Conservation (phyloP, 306 rosid species). For the Vachellia pachyceras region DNA sequence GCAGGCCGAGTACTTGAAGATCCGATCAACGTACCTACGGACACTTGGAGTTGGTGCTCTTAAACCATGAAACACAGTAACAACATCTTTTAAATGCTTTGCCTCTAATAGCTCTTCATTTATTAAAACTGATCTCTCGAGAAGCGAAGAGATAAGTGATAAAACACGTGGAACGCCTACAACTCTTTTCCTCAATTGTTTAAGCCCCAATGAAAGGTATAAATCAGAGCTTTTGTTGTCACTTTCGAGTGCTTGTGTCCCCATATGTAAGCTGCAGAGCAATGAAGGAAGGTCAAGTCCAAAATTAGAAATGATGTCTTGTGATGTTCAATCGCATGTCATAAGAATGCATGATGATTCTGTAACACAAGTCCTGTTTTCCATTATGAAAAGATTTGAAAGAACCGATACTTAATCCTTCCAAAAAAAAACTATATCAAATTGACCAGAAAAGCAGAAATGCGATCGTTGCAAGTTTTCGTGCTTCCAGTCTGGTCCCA, state of each 20-base stretch:
- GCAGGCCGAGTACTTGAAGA: conserved; percentile 89
- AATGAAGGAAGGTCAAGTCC: conserved; percentile 16
- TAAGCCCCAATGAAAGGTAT: conserved; percentile 73
- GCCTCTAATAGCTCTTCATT: conserved; percentile 64
- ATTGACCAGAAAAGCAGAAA: neutral
- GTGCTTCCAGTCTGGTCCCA: conserved; percentile 3
- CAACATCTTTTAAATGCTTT: conserved; percentile 53
- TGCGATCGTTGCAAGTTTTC: neutral
- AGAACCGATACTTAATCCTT: conserved; percentile 12
- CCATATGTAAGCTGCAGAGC: conserved; percentile 79
- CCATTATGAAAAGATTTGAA: conserved; percentile 15
- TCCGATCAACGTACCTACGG: conserved; percentile 72
- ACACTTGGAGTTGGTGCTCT: conserved; percentile 80
- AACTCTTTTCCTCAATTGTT: conserved; percentile 57
- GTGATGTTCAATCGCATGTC: neutral
- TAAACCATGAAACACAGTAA: conserved; percentile 84
- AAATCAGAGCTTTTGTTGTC: conserved; percentile 56
- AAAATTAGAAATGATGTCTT: neutral
- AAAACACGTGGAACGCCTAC: conserved; percentile 75
- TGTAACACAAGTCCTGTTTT: neutral
- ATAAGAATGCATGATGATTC: neutral
- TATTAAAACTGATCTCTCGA: conserved; percentile 75
- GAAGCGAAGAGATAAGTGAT: conserved; percentile 78
- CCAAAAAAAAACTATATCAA: neutral
- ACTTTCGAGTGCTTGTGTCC: conserved; percentile 52